Evolutionary conservation across 306 rosid genomes (phyloP).

Genomic region (Cicer yamashitae): DNA sequence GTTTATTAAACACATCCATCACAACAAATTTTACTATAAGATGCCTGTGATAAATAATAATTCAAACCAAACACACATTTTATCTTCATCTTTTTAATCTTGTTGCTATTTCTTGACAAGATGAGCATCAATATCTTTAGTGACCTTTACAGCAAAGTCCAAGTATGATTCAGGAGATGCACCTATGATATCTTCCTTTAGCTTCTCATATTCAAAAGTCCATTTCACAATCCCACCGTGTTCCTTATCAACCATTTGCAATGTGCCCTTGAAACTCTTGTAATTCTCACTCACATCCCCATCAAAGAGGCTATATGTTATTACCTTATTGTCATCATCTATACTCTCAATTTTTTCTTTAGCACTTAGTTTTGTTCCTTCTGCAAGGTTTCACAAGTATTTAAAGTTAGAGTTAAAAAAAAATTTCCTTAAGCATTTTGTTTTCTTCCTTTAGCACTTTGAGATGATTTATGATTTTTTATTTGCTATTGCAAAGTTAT

Average conservation of each 20-base stretch:
- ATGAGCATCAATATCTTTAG: constrained; percentile 44
- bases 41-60: background rate
- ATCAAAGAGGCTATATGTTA: constrained; percentile 39
- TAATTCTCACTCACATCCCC: constrained; percentile 33
- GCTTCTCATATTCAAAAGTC: constrained; percentile 44
- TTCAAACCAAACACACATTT: background rate
- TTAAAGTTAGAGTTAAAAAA: background rate
- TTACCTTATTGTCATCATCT: constrained; percentile 39
- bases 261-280: constrained; percentile 29
- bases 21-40: background rate
- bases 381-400: constrained; percentile 13
- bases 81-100: background rate
- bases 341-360: constrained; percentile 39
- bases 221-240: constrained; percentile 47
- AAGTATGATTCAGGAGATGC: constrained; percentile 19
- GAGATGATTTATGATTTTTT: too few species aligned
- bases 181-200: constrained; percentile 11
- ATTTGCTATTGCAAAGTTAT: too few species aligned
- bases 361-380: constrained; percentile 21
- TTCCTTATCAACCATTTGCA: constrained; percentile 30
- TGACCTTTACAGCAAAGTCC: constrained; percentile 11
- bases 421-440: too few species aligned
- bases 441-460: too few species aligned
- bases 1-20: background rate
- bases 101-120: constrained; percentile 4